These are phyloP conservation scores for Globisporangium emineosum DNA, from an alignment of 352 stramenopile species.

Conservation along the genomic window DNA sequence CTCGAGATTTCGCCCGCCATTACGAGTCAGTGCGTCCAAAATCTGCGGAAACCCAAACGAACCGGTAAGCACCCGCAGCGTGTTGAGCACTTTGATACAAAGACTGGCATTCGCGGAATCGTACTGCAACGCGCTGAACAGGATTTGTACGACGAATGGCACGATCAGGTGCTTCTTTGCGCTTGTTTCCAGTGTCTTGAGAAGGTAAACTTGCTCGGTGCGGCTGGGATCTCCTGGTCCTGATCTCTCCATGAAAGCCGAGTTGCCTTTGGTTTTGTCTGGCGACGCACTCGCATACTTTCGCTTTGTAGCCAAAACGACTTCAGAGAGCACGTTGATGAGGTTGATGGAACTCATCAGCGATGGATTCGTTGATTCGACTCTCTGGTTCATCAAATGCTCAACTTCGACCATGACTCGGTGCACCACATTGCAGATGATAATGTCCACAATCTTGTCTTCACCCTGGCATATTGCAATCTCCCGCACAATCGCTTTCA, in stretches of 20 bases:
- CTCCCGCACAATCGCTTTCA: constrained; percentile 50
- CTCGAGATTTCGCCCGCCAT: constrained; percentile 50
- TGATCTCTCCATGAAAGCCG: background rate
- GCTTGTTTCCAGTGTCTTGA: constrained; percentile 3
- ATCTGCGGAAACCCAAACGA: constrained; percentile 55
- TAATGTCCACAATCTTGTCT: constrained; percentile 54
- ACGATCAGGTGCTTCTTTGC: constrained; percentile 10
- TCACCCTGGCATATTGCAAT: constrained; percentile 35
- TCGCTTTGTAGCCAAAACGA: constrained; percentile 9
- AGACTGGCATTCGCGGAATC: constrained; percentile 11
- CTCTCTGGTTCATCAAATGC: constrained; percentile 9
- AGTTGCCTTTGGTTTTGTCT: background rate
- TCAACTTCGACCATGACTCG: constrained; percentile 38
- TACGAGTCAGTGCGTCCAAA: constrained; percentile 51
- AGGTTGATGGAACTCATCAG: constrained; percentile 20
- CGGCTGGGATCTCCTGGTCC: background rate
- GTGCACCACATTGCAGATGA: constrained; percentile 58
- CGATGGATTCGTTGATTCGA: background rate
- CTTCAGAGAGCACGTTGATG: constrained; percentile 8
- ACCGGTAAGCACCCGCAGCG: constrained; percentile 30
- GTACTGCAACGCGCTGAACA: constrained; percentile 12
- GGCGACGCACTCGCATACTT: background rate
- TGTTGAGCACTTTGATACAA: constrained; percentile 40
- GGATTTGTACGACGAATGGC: constrained; percentile 4
- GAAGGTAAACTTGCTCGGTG: constrained; percentile 7